phyloP scores from a whole-genome alignment of 352 stramenopile species.

The Phytopythium kandeliae region DNA sequence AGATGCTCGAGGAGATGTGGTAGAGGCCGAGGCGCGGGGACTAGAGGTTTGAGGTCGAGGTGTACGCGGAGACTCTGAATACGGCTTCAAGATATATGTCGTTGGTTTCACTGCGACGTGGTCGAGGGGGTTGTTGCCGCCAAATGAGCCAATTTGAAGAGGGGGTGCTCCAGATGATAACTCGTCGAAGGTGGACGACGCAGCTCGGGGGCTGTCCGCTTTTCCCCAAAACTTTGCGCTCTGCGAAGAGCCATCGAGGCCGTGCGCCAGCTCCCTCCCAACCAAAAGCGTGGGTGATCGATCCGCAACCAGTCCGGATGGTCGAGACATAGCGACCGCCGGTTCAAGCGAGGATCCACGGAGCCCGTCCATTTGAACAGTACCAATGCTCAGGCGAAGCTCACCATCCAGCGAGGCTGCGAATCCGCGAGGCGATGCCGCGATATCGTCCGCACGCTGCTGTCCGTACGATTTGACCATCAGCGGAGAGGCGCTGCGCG shows the following conservation, averaged over 20 bases:
- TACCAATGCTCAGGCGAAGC: neutral
- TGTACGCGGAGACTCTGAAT: neutral
- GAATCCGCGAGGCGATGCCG: neutral
- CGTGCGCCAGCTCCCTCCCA: neutral
- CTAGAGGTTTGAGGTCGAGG: neutral
- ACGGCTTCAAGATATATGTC: neutral
- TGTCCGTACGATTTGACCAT: slow-evolving; percentile 4
- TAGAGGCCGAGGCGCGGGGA: neutral
- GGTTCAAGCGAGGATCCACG: neutral
- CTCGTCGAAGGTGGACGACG: neutral
- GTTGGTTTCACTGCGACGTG: slow-evolving; percentile 4
- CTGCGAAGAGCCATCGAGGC: neutral
- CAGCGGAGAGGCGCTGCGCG: neutral
- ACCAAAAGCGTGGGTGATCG: neutral
- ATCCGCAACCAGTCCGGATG: neutral
- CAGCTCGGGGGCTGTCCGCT: neutral
- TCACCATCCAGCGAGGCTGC: neutral
- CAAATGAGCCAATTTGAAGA: slow-evolving; percentile 1
- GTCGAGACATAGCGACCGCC: neutral
- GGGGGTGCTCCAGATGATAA: neutral
- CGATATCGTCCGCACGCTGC: neutral
- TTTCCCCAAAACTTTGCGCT: neutral
- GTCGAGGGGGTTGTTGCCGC: neutral
- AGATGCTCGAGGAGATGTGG: neutral
- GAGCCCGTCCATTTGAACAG: neutral